A percentile compares a stretch with the other conserved stretches of the same genome.
Conservation (phyloP, 192 early-diverging fungal species). For the Globomyces pollinis-pini region DNA sequence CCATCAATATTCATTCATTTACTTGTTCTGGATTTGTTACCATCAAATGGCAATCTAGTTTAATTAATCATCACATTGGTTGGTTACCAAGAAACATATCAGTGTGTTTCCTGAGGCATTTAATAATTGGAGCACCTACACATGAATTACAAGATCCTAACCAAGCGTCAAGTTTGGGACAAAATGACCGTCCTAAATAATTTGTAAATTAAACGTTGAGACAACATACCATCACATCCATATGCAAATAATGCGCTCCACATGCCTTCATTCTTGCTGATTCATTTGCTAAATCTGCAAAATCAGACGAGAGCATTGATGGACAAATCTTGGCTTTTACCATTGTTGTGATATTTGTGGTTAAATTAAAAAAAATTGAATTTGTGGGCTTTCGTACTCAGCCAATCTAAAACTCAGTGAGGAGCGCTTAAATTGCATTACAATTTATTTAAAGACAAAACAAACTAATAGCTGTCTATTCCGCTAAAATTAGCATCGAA, state of each 20-base stretch:
- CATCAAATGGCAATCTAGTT: conserved; percentile 73
- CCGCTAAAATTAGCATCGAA: not conserved
- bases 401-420: not conserved
- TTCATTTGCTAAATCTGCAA: conserved; percentile 76
- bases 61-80: too few species aligned
- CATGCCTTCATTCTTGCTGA: conserved; percentile 77
- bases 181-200: conserved; percentile 69
- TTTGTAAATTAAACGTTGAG: not conserved
- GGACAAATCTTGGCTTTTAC: conserved; percentile 33
- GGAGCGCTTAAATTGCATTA: not conserved
- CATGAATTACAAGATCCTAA: too few species aligned
- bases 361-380: not conserved
- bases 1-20: too few species aligned
- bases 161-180: conserved; percentile 95
- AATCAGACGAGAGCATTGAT: conserved; percentile 86
- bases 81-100: conserved; percentile 74
- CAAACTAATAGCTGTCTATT: not conserved
- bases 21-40: conserved; percentile 62
- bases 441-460: not conserved
- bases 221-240: conserved; percentile 86
- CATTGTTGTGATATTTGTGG: not conserved
- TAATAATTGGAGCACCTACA: conserved; percentile 89
- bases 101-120: conserved; percentile 75
- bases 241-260: conserved; percentile 82
- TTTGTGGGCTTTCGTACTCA: not conserved